Base-by-base conservation (phyloP, 176 grass and related monocot species). In the Juncus effusus region DNA sequence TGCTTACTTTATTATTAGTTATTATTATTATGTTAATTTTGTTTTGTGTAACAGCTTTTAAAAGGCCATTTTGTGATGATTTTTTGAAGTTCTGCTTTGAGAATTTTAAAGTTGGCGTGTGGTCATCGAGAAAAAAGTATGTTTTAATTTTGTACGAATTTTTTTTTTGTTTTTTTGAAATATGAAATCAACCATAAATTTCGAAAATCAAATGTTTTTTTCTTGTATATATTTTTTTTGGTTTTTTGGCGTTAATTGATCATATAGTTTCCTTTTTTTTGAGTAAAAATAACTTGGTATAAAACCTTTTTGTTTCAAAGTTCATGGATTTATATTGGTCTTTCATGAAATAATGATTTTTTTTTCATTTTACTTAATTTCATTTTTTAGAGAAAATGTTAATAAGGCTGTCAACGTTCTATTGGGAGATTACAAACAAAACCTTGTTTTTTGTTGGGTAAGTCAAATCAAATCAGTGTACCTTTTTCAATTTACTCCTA, bases 41-140 rank as follows among this genome's bases (percentile, higher is more conserved):
- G 47, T 36, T 13, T 77, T 62, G 7, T 73, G 11, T 61, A 52
- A 35, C 75, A 83, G 81, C 77, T 68, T 78, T 83, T 38, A 83
- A 83, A 74, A 78, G 81, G 68, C 81, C 81, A 50, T 83, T 74
- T 62, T 83, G 75, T 64, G 75, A 83, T 41, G 75, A 83, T 36
- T 83, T 83, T 68, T 50, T 83, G 62, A 74, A 72, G 4, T 83
- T 83, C 54, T 78, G 81, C 57, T 83, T 83, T 59, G 51, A 69
- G 75, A 83, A 67, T 40, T 83, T 83, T 51, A 57, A 74, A 62
- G 60, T 83, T n/a, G 81, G 68, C n/a, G 36, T 83, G 40, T 83
- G 79, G 79, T 76, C 79, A 53, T 81, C 79, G 37, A 59, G 72
- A 39, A 63, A 59, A 41, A 69, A 50, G 79, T 81, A 3, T 44